Base-by-base conservation (phyloP, 1,284 basidiomycete species). In the Apiotrichum veenhuisii region DNA sequence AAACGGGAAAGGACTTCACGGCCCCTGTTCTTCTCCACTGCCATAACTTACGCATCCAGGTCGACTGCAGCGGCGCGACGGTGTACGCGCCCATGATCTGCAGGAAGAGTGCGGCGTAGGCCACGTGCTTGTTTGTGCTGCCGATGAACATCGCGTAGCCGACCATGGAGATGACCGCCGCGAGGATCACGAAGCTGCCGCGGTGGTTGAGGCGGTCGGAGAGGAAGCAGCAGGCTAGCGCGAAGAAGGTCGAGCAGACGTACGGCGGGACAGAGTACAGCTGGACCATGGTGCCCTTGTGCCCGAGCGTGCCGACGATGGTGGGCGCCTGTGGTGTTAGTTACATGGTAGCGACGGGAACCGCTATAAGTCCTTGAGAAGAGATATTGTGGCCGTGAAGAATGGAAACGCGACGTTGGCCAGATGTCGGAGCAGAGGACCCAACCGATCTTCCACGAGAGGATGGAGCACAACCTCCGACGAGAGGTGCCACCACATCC, bases 221-320 rank as follows among this genome's bases (percentile, higher is more conserved):
- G 7, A 80, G 79, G 67, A 80, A 82, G 36, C 82, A 81, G 40
- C 82, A 68, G 33, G 77, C 54, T 18, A 83, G 64, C 14, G 83
- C 68, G 22, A 80, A 77, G 3, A 80, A 77, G 7, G 82, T 81
- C 41, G 81, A 80, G 47, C 78, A 79, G 46, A 80, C 72, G 64
- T 82, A 82, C 1, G 82, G 82, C 17, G 82, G 82, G 33, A 84
- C 79, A 27, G 81, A 82, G 63, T 77, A 78, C 27, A 83, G 73
- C 54, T 69, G 65, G 44, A 65, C 57, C 40, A 52, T 43, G 23
- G 57, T 63, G 30, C 65, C 64, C 34, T 56, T 77, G 68, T 82
- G 82, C 5, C 81, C 80, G 27, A 83, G 72, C 55, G 80, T 80
- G n/a, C 50, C 78, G 22, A 83, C 80, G 50, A 83, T 82, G 26